A percentile compares a stretch with the other conserved stretches of the same genome.
Conservation (phyloP, 306 rosid genomes). For the Pyrus pyrifolia region DNA sequence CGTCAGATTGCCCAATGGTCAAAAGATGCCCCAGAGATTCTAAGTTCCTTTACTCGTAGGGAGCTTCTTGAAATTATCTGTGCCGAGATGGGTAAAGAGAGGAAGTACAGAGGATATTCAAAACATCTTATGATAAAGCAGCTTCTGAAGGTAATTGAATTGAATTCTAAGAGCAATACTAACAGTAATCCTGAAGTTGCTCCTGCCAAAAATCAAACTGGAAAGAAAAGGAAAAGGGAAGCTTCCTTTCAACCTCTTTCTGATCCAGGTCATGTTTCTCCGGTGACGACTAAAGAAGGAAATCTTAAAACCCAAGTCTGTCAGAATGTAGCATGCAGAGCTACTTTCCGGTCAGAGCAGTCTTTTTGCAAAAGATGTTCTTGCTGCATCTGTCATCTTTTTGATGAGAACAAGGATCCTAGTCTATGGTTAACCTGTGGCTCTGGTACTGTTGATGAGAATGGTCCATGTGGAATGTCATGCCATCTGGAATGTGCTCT, state of each 20-base stretch:
- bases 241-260: slow-evolving; percentile 19
- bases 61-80: slow-evolving; percentile 81
- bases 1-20: slow-evolving; percentile 58
- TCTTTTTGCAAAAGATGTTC: slow-evolving; percentile 93
- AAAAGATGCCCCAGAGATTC: slow-evolving; percentile 58
- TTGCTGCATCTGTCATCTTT: slow-evolving; percentile 72
- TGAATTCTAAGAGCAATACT: slow-evolving; percentile 35
- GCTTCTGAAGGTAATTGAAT: slow-evolving; percentile 61
- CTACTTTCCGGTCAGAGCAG: slow-evolving; percentile 46
- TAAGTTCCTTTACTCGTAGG: slow-evolving; percentile 63
- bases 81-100: slow-evolving; percentile 83
- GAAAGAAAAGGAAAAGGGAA: slow-evolving; percentile 50
- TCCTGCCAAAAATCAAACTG: slow-evolving; percentile 32
- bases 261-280: slow-evolving; percentile 28
- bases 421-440: slow-evolving; percentile 86
- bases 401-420: slow-evolving; percentile 94
- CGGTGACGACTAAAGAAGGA: slow-evolving; percentile 38
- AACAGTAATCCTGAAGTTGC: slow-evolving; percentile 23
- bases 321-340: slow-evolving; percentile 76
- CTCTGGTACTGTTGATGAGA: slow-evolving; percentile 38
- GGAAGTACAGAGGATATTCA: slow-evolving; percentile 79
- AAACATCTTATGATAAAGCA: slow-evolving; percentile 69
- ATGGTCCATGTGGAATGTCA: slow-evolving; percentile 72
- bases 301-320: slow-evolving; percentile 37
- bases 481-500: slow-evolving; percentile 94